Evolutionary conservation across 2,329 filamentous ascomycete species (phyloP).

Genomic region (Sclerotinia nivalis): DNA sequence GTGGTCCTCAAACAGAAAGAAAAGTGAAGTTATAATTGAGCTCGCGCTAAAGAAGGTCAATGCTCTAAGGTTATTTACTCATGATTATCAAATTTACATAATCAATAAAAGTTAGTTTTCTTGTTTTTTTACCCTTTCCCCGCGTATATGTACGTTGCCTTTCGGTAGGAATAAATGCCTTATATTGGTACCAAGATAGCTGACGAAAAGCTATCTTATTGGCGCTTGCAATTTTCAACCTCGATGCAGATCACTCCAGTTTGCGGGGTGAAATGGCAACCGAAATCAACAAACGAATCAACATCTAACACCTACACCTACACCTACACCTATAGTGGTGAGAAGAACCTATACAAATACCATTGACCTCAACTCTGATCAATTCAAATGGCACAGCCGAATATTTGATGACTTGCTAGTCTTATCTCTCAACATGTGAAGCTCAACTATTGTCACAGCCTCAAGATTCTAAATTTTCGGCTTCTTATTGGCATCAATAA

Average conservation of each 20-base stretch:
- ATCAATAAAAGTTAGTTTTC: background rate
- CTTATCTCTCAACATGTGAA: background rate
- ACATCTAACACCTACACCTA: background rate
- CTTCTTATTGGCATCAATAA: background rate
- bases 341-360: background rate
- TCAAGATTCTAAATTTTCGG: background rate
- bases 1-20: too few species aligned
- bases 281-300: background rate
- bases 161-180: background rate
- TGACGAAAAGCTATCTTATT: background rate
- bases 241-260: conserved; percentile 5
- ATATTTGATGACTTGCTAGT: background rate
- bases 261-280: conserved; percentile 1
- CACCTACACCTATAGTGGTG: background rate
- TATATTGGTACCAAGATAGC: background rate
- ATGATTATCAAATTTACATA: background rate
- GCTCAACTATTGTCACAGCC: background rate
- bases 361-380: background rate
- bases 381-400: background rate
- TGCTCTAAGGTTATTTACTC: background rate
- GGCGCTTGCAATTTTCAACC: background rate
- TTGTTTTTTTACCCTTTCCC: background rate
- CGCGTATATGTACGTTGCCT: background rate
- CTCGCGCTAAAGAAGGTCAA: background rate
- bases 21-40: background rate